These are phyloP conservation scores for Hygrophila difformis DNA, from an alignment of 257 asterid species.

Conservation along the genomic window DNA sequence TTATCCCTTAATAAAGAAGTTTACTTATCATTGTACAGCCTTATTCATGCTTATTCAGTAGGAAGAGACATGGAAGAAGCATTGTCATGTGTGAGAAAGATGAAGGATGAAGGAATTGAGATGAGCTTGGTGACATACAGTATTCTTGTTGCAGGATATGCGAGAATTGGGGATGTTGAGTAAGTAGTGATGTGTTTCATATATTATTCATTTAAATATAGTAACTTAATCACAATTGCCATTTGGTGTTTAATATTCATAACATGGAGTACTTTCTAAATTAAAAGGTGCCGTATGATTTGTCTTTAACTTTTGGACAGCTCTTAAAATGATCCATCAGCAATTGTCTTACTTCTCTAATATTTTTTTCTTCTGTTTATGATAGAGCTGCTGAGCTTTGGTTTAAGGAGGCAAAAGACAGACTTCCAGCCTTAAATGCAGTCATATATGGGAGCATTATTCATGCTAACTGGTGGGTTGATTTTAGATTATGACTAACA, in stretches of 20 bases:
- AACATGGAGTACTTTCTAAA: too few species aligned
- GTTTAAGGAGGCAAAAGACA: slow-evolving; percentile 89
- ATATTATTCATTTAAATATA: too few species aligned
- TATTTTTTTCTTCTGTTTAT: slow-evolving; percentile 28
- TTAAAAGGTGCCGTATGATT: too few species aligned
- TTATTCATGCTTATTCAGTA: slow-evolving; percentile 86
- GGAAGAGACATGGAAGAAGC: slow-evolving; percentile 99
- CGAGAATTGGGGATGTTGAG: slow-evolving; percentile 57
- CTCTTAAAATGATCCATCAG: too few species aligned
- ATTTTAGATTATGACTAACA: neutral
- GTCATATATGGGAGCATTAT: slow-evolving; percentile 86
- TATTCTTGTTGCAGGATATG: slow-evolving; percentile 85
- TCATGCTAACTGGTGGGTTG: slow-evolving; percentile 75
- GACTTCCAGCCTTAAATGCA: slow-evolving; percentile 52
- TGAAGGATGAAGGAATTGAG: slow-evolving; percentile 82
- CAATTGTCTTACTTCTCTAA: too few species aligned
- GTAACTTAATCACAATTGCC: too few species aligned
- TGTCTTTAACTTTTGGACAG: too few species aligned
- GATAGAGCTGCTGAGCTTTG: slow-evolving; percentile 91
- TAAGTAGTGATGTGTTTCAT: slow-evolving; percentile 33
- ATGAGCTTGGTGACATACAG: slow-evolving; percentile 91
- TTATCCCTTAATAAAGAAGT: slow-evolving; percentile 8
- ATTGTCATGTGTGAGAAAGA: slow-evolving; percentile 74
- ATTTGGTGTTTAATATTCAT: too few species aligned
- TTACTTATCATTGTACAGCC: slow-evolving; percentile 47